A percentile compares a stretch with the other conserved stretches of the same genome.
Conservation (phyloP, 140 eudicot genomes). For the Oenanthe javanica region DNA sequence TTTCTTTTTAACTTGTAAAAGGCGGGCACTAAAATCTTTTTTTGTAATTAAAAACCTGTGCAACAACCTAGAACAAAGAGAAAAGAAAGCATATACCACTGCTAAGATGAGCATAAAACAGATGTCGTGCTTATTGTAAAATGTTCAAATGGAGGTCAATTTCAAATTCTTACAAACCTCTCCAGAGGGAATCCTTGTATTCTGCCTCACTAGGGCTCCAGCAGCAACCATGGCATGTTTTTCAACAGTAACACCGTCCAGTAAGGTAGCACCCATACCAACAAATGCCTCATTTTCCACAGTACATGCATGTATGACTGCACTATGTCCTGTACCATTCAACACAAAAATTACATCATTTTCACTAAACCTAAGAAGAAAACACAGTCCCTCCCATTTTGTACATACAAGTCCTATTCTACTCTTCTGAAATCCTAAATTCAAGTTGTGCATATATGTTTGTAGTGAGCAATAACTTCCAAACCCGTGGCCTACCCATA, state of each 20-base stretch:
- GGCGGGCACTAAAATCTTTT: not conserved
- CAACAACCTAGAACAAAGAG: not conserved
- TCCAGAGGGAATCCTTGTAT: conserved; percentile 77
- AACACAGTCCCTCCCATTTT: not conserved
- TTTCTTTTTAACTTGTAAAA: not conserved
- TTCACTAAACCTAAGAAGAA: not conserved
- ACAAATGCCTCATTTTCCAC: conserved; percentile 92
- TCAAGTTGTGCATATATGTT: not conserved
- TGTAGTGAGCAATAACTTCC: not conserved
- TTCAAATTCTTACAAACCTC: conserved; percentile 43
- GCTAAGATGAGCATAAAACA: conserved; percentile 4
- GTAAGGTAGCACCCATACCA: conserved; percentile 96
- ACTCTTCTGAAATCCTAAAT: not conserved
- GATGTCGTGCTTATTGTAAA: not conserved
- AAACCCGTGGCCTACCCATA: not conserved
- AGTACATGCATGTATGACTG: conserved; percentile 80
- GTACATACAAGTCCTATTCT: not conserved
- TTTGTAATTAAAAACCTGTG: too few relatives aligned
- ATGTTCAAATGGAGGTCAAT: not conserved
- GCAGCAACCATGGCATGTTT: conserved; percentile 95
- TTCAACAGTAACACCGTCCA: conserved; percentile 79
- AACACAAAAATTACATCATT: not conserved
- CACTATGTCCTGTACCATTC: conserved; percentile 62
- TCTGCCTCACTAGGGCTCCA: conserved; percentile 84
- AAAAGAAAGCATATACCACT: not conserved